Evolutionary conservation across 2,329 filamentous ascomycete species (phyloP), one percentile per base, ranked within the genome.

Genomic region (Exophiala oligosperma): DNA sequence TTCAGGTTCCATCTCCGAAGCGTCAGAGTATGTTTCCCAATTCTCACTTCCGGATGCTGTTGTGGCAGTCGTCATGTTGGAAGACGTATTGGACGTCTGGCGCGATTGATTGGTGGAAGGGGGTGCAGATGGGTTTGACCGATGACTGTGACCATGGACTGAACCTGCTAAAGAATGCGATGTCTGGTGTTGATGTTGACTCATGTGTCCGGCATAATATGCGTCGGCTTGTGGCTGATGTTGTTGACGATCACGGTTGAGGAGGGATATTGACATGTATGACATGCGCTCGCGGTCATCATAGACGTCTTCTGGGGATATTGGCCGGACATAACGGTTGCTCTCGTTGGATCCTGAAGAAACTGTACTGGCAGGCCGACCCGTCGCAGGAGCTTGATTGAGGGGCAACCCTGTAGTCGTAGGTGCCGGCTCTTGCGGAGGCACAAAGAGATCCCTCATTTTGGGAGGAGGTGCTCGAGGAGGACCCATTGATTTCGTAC

Each of bases 1-100:
- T 70, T 93, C 90, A 0, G 82, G 80, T 67, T 91, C 89, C 0
- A 87, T 84, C 68, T 91, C 88, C 61, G 88, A 91, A 64, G 83
- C 85, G 71, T 96, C 91, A 67, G 94, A 92, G 68, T 94, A 97
- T 8, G 92, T 96, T 74, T 97, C 93, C 93, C 93, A 97, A 72
- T 97, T 97, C 75, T 97, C 93, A 2, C 91, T 96, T 1, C 90
- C 91, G 4, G 90, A 91, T 23, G 81, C 81, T 1, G 89, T 91
- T n/a, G 77, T 77, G 23, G 78, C 75, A 2, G 77, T 77, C 1
- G 64, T 67, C 60, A 67, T 57, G 51, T 66, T 68, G 4, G 65
- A 67, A 14, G 90, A 92, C 1, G 88, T 87, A 64, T 86, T 86
- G 5, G 88, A 91, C 14, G 88, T 86, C 67, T 93, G 90, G 49